Conservation (phyloP, 2,329 filamentous ascomycete genomes). For the Chalara sp. region DNA sequence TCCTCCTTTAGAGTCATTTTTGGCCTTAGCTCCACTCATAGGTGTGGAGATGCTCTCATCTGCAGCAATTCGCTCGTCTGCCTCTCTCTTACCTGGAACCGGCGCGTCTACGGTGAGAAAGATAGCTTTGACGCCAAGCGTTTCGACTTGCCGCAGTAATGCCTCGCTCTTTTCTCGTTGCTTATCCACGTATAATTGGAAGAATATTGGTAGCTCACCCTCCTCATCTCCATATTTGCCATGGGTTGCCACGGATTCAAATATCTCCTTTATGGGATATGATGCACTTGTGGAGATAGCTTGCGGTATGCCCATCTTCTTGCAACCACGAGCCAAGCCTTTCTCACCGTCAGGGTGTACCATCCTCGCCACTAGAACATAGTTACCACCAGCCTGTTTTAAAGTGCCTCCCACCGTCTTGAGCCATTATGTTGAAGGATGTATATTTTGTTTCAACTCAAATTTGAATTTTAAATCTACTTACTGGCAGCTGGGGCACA, state of each 20-base stretch:
- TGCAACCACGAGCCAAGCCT: constrained; percentile 47
- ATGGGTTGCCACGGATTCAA: constrained; percentile 20
- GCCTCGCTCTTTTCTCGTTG: constrained; percentile 43
- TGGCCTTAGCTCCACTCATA: constrained; percentile 41
- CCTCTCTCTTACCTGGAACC: constrained; percentile 47
- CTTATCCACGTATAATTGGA: constrained; percentile 57
- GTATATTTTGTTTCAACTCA: too few species aligned
- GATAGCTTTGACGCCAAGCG: constrained; percentile 42
- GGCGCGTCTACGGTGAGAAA: constrained; percentile 55
- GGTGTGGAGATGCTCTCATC: constrained; percentile 41
- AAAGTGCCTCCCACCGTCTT: too few species aligned
- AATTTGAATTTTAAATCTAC: too few species aligned
- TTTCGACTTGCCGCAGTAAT: constrained; percentile 39
- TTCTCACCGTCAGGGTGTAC: constrained; percentile 60
- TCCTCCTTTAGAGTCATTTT: constrained; percentile 47
- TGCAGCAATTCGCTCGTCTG: constrained; percentile 37
- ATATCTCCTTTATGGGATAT: constrained; percentile 48
- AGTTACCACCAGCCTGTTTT: too few species aligned
- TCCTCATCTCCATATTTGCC: constrained; percentile 14
- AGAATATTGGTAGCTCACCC: constrained; percentile 33
- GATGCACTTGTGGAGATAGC: constrained; percentile 55
- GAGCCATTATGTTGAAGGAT: too few species aligned
- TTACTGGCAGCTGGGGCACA: constrained; percentile 51
- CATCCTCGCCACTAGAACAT: constrained; percentile 42
- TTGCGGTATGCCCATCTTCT: constrained; percentile 46